phyloP scores from a whole-genome alignment of 192 early-diverging fungal genomes.

The Linderina pennispora region DNA sequence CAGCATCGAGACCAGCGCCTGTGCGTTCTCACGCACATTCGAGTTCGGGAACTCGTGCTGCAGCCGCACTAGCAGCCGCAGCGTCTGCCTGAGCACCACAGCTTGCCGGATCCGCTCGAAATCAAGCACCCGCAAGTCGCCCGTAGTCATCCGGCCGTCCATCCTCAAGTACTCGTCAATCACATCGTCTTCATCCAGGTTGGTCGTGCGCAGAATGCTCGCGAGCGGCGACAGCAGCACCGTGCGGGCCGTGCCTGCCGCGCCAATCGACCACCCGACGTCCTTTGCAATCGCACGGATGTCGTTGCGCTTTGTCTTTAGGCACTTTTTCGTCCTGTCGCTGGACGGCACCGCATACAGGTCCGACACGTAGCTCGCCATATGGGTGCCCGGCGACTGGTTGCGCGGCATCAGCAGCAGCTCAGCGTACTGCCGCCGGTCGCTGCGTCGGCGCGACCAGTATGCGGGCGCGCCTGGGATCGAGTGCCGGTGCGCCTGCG shows the following conservation, averaged over 20 bases:
- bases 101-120: constrained; percentile 40
- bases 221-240: constrained; percentile 20
- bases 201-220: constrained; percentile 22
- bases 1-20: constrained; percentile 25
- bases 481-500: too few relatives aligned
- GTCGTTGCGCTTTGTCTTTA: constrained; percentile 13
- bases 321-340: too few relatives aligned
- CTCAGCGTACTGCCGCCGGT: too few relatives aligned
- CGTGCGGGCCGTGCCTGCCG: constrained; percentile 11
- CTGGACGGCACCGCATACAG: too few relatives aligned
- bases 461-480: too few relatives aligned
- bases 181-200: constrained; percentile 31
- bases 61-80: constrained; percentile 29
- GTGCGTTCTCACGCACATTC: constrained; percentile 17
- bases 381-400: too few relatives aligned
- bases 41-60: constrained; percentile 29
- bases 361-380: too few relatives aligned
- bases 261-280: constrained; percentile 28
- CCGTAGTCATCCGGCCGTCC: constrained; percentile 4
- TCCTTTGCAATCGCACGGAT: constrained; percentile 37
- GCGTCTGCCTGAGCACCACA: constrained; percentile 16
- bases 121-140: constrained; percentile 21
- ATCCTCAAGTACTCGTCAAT: constrained; percentile 16
- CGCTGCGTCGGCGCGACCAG: too few relatives aligned
- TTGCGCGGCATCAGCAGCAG: too few relatives aligned